Evolutionary conservation across 1,139 yeast genomes (phyloP), one percentile per base, ranked within the genome.

Genomic region (Spathaspora sp.): DNA sequence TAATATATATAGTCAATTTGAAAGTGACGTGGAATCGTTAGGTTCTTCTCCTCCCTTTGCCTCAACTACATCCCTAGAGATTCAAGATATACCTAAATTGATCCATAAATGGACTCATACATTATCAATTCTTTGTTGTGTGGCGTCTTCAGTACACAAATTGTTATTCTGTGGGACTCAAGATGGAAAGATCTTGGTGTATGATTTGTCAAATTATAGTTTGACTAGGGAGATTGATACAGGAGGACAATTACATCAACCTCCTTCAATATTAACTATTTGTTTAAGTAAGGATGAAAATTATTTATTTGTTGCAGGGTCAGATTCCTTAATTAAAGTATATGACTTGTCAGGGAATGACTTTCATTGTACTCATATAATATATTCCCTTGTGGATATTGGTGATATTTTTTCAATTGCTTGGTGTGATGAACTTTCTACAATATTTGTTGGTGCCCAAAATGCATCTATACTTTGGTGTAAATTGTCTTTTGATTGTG

Each of bases 111-210:
- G 98, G 98, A 75, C 80, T 20, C 84, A 82, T 52, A 68, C 78
- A 2, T 83, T 81, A 54, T 84, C 95, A 1, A 85, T 91, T 23
- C 76, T 93, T n/a, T 85, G 96, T 43, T 81, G 89, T 24, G 82
- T 86, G 6, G 78, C 87, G 7, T 82, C 86, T 26, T 85, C 87
- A 0, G 64, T 65, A 26, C 76, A 77, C 47, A 72, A 78, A 38
- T 67, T 84, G 38, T 58, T 93, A 15, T 87, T 87, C 61, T 95
- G 96, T 48, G 99, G 99, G n/a, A 89, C 97, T 1, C 96, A 91
- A 57, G 88, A 86, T 56, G 88, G 95, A n/a, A 80, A 80, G 56
- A 86, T 93, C 43, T 65, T 89, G 38, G 83, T 89, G 1, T 84
- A 78, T 58, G 91, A 89, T 57, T 69, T 87, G 50, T 65, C 66